Conservation (phyloP, 768 basidiomycete genomes). For the Termitomyces sp. region DNA sequence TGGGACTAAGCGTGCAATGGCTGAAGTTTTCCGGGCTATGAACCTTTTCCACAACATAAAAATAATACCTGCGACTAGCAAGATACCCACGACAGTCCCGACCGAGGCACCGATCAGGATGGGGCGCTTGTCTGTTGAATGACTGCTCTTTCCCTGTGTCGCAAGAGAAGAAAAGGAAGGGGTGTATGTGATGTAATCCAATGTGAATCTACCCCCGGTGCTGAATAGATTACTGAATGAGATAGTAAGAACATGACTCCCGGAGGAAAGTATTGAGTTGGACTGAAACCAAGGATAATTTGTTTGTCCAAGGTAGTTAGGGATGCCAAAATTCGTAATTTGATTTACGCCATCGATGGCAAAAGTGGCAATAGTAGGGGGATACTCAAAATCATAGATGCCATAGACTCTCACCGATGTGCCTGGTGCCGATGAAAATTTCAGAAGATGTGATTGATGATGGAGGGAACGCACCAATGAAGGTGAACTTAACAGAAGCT, state of each 20-base stretch:
- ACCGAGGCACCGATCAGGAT: background rate
- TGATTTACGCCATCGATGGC: background rate
- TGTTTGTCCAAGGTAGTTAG: background rate
- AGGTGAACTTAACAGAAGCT: background rate
- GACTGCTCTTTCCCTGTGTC: background rate
- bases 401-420: background rate
- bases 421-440: background rate
- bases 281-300: background rate
- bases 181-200: background rate
- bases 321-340: background rate
- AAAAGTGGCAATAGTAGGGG: background rate
- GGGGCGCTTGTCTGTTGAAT: background rate
- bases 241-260: background rate
- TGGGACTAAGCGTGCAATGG: background rate
- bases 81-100: background rate
- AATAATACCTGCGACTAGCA: background rate
- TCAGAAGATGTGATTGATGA: background rate
- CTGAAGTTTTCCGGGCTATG: background rate
- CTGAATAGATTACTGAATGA: background rate
- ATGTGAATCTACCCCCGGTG: background rate
- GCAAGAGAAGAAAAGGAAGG: background rate
- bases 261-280: background rate
- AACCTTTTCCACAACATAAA: background rate
- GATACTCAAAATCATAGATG: background rate
- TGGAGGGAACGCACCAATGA: background rate